Evolutionary conservation across 768 basidiomycete species (phyloP).

Genomic region (Lactarius evosmus): DNA sequence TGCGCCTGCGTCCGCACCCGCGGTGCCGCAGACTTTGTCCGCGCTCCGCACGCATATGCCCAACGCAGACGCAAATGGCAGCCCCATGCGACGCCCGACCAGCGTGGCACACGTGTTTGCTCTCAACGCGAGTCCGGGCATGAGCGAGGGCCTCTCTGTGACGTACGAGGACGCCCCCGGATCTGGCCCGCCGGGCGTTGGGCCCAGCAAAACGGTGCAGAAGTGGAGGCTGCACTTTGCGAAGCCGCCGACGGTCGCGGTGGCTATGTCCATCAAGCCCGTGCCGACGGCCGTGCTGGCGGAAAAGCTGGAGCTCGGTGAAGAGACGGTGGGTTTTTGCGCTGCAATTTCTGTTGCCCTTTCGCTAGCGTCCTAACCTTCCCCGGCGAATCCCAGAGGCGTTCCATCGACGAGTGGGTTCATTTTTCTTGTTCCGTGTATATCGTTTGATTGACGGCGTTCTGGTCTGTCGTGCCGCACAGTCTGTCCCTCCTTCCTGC

Average conservation of each 20-base stretch:
- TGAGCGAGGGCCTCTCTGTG: conserved; percentile 24
- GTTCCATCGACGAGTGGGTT: conserved; percentile 34
- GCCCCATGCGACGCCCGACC: conserved; percentile 3
- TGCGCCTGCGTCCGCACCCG: not conserved
- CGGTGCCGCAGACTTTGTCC: no score
- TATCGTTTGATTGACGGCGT: not conserved
- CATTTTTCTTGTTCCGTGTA: not conserved
- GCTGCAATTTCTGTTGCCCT: not conserved
- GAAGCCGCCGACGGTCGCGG: conserved; percentile 39
- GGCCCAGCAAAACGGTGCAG: conserved; percentile 18
- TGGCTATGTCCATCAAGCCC: conserved; percentile 33
- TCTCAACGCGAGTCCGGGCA: conserved; percentile 17
- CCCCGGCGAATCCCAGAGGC: conserved; percentile 5
- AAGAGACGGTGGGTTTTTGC: conserved; percentile 40
- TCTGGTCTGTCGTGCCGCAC: not conserved
- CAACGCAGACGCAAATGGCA: not conserved
- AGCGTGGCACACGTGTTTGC: not conserved
- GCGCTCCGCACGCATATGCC: no score
- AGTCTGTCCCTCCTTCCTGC: conserved; percentile 17
- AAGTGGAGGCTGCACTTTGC: conserved; percentile 44
- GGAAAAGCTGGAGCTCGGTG: conserved; percentile 36
- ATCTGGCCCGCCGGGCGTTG: conserved; percentile 19
- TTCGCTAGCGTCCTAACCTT: not conserved
- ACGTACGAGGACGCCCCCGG: conserved; percentile 17
- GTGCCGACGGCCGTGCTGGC: conserved; percentile 33